Evolutionary conservation across 257 asterid genomes (phyloP).

Genomic region (Mitragyna speciosa): DNA sequence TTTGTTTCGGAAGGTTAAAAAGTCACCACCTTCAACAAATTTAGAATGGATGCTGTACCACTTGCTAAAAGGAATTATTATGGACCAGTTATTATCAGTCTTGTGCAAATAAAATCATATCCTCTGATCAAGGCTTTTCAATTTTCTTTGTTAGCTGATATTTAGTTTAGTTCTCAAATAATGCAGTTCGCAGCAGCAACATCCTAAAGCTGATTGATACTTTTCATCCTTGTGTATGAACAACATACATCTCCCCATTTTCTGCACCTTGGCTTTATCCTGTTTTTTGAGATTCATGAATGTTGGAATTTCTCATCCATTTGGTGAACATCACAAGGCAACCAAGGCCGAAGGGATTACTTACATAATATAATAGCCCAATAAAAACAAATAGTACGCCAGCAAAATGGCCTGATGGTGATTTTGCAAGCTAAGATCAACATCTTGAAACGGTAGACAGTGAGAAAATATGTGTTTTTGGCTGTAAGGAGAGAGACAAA

Average conservation of each 20-base stretch:
- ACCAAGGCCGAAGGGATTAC: neutral
- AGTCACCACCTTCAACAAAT: slow-evolving; percentile 34
- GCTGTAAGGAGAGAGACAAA: slow-evolving; percentile 22
- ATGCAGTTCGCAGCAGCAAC: slow-evolving; percentile 2
- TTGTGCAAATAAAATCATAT: slow-evolving; percentile 24
- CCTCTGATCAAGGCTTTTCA: neutral
- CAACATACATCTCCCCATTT: neutral
- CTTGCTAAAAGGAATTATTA: slow-evolving; percentile 33
- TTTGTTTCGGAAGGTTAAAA: slow-evolving; percentile 31
- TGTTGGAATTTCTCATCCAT: neutral
- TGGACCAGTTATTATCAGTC: slow-evolving; percentile 61
- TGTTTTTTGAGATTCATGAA: neutral
- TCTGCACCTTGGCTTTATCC: neutral
- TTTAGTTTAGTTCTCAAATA: slow-evolving; percentile 1
- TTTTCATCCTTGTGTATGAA: neutral
- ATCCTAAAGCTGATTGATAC: neutral
- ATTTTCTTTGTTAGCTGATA: neutral
- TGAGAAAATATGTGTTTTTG: slow-evolving; percentile 1
- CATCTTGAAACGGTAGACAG: slow-evolving; percentile 6
- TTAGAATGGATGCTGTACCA: slow-evolving; percentile 36
- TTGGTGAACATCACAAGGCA: neutral
- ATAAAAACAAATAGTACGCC: neutral
- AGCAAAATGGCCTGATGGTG: slow-evolving; percentile 6
- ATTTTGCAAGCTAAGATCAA: slow-evolving; percentile 10
- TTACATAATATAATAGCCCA: too few relatives aligned